A percentile compares a stretch with the other conserved stretches of the same genome.
Conservation (phyloP, 2,329 filamentous ascomycete genomes). For the Exophiala xenobiotica region DNA sequence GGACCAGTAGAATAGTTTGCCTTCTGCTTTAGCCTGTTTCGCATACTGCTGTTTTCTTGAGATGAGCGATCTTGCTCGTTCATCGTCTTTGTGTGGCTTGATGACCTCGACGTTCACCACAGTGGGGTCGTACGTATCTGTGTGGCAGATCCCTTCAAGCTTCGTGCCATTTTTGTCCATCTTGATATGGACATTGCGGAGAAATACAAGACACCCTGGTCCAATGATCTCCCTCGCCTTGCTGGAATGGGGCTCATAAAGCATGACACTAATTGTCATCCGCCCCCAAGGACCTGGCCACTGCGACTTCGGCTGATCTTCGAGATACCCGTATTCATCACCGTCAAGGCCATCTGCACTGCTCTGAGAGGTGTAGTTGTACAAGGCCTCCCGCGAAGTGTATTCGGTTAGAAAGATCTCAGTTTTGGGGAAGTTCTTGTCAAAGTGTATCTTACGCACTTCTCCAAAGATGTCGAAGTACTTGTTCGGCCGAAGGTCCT, state of each 20-base stretch:
- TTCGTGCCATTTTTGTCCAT: slow-evolving; percentile 50
- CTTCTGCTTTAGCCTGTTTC: slow-evolving; percentile 30
- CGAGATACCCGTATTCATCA: slow-evolving; percentile 57
- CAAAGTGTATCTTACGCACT: slow-evolving; percentile 60
- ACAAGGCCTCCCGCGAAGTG: slow-evolving; percentile 67
- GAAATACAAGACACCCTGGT: slow-evolving; percentile 60
- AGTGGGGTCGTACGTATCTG: slow-evolving; percentile 53
- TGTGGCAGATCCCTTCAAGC: slow-evolving; percentile 71
- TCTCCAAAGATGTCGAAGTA: slow-evolving; percentile 73
- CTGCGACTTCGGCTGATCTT: slow-evolving; percentile 35
- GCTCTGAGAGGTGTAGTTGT: slow-evolving; percentile 48
- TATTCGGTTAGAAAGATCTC: slow-evolving; percentile 81
- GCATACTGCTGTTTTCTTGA: slow-evolving; percentile 65
- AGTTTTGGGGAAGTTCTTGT: slow-evolving; percentile 43
- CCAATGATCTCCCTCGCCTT: slow-evolving; percentile 58
- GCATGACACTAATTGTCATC: slow-evolving; percentile 67
- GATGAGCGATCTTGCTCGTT: slow-evolving; percentile 58
- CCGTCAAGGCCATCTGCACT: slow-evolving; percentile 45
- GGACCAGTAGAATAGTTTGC: slow-evolving; percentile 29
- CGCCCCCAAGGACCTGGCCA: slow-evolving; percentile 77
- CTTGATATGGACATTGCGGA: slow-evolving; percentile 72
- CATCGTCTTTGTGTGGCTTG: slow-evolving; percentile 40
- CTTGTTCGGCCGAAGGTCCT: slow-evolving; percentile 52
- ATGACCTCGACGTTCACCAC: slow-evolving; percentile 62
- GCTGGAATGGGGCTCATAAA: slow-evolving; percentile 66